phyloP scores from a whole-genome alignment of 2,329 filamentous ascomycete species.

The Alternaria rosae region DNA sequence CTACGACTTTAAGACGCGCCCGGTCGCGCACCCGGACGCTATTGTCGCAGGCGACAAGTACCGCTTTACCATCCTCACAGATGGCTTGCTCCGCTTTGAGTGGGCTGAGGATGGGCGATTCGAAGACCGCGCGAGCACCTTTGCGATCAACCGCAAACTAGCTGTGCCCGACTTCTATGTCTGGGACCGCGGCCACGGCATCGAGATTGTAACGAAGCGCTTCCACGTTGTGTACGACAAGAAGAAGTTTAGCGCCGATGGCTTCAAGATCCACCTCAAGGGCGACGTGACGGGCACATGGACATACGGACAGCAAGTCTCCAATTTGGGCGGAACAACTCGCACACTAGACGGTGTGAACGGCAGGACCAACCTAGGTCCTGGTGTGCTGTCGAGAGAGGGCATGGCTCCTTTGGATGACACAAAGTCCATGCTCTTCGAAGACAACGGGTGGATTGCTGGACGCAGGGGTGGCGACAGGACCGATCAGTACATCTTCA shows the following conservation, averaged over 20 bases:
- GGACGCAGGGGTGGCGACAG: conserved; percentile 57
- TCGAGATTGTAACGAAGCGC: conserved; percentile 64
- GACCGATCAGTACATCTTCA: conserved; percentile 67
- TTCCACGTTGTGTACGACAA: conserved; percentile 68
- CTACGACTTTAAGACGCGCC: conserved; percentile 55
- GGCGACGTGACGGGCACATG: conserved; percentile 56
- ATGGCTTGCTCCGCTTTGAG: conserved; percentile 66
- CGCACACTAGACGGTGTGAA: conserved; percentile 64
- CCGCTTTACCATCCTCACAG: conserved; percentile 66
- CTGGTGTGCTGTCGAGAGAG: conserved; percentile 59
- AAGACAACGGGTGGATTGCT: conserved; percentile 61
- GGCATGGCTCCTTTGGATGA: conserved; percentile 65
- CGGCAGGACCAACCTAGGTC: conserved; percentile 59
- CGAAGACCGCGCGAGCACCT: conserved; percentile 68
- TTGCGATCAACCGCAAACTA: conserved; percentile 64
- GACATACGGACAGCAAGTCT: conserved; percentile 58
- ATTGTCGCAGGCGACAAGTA: conserved; percentile 60
- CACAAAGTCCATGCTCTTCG: conserved; percentile 64
- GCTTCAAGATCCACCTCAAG: conserved; percentile 58
- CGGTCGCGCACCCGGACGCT: conserved; percentile 55
- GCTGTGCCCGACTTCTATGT: conserved; percentile 59
- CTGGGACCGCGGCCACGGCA: conserved; percentile 54
- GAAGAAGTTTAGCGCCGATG: conserved; percentile 60
- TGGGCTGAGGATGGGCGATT: conserved; percentile 67
- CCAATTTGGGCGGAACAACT: conserved; percentile 58